A percentile compares a stretch with the other conserved stretches of the same genome.
phyloP scores from a whole-genome alignment of 768 basidiomycete genomes.

The Russula sp. region DNA sequence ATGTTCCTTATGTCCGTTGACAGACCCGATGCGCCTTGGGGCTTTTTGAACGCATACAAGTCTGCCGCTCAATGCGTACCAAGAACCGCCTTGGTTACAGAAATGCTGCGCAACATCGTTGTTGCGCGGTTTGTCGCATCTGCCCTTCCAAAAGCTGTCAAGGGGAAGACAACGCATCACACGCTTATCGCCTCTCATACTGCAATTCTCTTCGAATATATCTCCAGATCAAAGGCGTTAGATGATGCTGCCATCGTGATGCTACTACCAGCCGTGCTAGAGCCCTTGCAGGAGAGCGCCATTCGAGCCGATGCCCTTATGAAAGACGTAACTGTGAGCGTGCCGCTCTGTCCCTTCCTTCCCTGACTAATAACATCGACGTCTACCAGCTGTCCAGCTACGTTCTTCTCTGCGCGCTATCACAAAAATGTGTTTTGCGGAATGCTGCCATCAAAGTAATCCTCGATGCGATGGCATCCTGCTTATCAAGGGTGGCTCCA shows the following conservation, averaged over 20 bases:
- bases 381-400: conserved; percentile 62
- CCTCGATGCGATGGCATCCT: conserved; percentile 50
- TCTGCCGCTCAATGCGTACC: conserved; percentile 73
- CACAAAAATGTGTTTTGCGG: conserved; percentile 60
- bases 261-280: conserved; percentile 60
- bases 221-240: conserved; percentile 54
- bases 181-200: conserved; percentile 81
- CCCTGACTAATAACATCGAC: background rate
- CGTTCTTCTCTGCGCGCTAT: conserved; percentile 66
- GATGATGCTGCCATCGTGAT: conserved; percentile 67
- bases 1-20: conserved; percentile 11
- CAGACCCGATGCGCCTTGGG: conserved; percentile 62
- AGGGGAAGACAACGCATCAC: conserved; percentile 48
- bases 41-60: conserved; percentile 72
- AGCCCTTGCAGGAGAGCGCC: conserved; percentile 45
- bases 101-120: conserved; percentile 70
- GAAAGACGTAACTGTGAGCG: conserved; percentile 57
- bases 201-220: conserved; percentile 73
- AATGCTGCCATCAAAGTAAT: conserved; percentile 59
- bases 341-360: background rate
- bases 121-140: conserved; percentile 68
- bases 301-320: conserved; percentile 14
- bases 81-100: conserved; percentile 66
- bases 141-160: conserved; percentile 59
- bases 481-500: conserved; percentile 48